Base-by-base conservation (phyloP, 352 stramenopile genomes). In the Phytophthora cactorum region DNA sequence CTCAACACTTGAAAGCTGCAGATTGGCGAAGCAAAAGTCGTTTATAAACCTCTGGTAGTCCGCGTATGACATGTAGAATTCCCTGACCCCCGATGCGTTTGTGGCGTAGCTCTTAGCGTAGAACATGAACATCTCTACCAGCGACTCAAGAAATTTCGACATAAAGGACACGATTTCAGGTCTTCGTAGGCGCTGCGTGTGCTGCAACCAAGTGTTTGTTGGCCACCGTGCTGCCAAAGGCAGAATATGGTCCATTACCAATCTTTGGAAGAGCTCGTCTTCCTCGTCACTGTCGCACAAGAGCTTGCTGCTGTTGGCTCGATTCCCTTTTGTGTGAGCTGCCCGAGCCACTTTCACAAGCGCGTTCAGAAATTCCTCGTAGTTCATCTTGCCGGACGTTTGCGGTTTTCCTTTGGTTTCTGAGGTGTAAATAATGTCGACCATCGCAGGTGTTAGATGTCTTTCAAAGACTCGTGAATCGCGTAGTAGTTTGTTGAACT, bases 361-460 rank as follows among this genome's bases (percentile, higher is more conserved):
- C n/a, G 84, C 82, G 52, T 92, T 91, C 2, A 93, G 74, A 28
- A 93, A 93, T 46, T 91, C 86, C 43, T 91, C 82, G 47, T 86
- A 93, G 52, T 78, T 90, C 76, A 93, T 89, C 46, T 89, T 91
- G 5, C 78, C 82, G 3, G 79, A 86, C 3, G 79, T 45, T 14
- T 86, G 70, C 7, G 69, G 68, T 22, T 84, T 91, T 46, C 85
- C 83, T 63, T 91, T 92, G 11, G 80, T 89, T 72, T 91, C 85
- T 29, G 82, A 87, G 29, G 82, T 89, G 71, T 92, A 93, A 65
- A 94, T 91, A 43, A 92, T 91, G 39, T 90, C 73, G 10, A 83
- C 86, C 65, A 93, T 90, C 5, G 82, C 82, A 5, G 82, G 83
- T 8, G 84, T 93, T 53, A 92, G 70, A 47, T 57, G 66, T 0